Base-by-base conservation (phyloP, 208 protist species). In the Sergeia podlipaevii region DNA sequence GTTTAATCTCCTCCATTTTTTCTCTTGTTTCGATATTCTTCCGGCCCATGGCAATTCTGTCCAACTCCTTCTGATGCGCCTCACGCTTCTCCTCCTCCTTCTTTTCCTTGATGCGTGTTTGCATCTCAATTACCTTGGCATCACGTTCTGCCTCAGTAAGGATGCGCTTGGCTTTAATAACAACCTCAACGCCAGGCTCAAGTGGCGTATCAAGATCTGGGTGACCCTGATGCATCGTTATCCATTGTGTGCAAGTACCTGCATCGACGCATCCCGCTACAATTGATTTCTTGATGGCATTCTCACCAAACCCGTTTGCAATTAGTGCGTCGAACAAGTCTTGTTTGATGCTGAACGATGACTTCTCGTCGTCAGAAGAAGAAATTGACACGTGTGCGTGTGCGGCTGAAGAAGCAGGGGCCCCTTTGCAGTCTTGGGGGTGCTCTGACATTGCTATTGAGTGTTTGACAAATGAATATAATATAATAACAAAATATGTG, bases 231-330 rank as follows among this genome's bases (percentile, higher is more conserved):
- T 94, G 87, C 87, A 94, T 82, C 4, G 64, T 64, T n/a, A 94
- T 81, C 84, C 87, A 94, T 64, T 85, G 70, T 20, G 70, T 78
- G 60, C 83, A 94, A 34, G 83, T 90, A 13, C 48, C 33, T 47
- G 85, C 80, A 50, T 94, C 70, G 30, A 94, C 55, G 62, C 87
- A 94, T 7, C 87, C 87, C 4, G 83, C 55, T 3, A 84, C 83
- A 37, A 94, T 87, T 2, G 83, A 87, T 69, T 94, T 94, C 45
- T 94, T 94, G 41, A 91, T 84, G 8, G 87, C 87, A 49, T 89
- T 91, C 15, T 91, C 87, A 54, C 84, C 90, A 44, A 91, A 91
- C 1, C 83, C 87, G 13, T 70, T 73, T 0, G 36, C 45, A 4
- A 63, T 8, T 11, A 94, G 67, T 0, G 52, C 57, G 47, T 90